A percentile compares a stretch with the other conserved stretches of the same genome.
These are phyloP conservation scores for Xylaria grammica DNA, from an alignment of 495 filamentous ascomycete species.

Conservation along the genomic window DNA sequence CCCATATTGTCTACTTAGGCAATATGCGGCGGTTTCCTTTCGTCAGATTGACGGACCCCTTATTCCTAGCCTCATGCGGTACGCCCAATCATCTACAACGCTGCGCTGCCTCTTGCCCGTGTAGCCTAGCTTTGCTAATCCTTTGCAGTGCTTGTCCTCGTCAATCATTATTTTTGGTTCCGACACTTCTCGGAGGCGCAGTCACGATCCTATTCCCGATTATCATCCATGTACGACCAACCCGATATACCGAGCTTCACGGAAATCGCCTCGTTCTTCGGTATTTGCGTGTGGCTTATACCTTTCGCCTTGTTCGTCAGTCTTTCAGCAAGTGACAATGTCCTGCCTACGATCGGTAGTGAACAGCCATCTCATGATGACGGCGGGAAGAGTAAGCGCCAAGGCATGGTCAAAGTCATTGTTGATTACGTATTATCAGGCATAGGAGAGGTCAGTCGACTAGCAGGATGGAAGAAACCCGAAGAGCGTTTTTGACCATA, in stretches of 20 bases:
- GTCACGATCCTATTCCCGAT: conserved; percentile 48
- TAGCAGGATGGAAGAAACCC: conserved; percentile 67
- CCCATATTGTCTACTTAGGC: conserved; percentile 85
- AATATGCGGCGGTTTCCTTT: conserved; percentile 88
- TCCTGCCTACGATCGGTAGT: conserved; percentile 80
- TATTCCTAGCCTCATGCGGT: conserved; percentile 88
- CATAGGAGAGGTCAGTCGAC: conserved; percentile 72
- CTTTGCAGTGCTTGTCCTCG: conserved; percentile 70
- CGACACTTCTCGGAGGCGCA: conserved; percentile 79
- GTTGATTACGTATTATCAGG: conserved; percentile 78
- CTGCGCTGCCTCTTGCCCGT: background rate
- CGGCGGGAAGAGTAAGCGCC: conserved; percentile 63
- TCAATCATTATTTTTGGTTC: conserved; percentile 99
- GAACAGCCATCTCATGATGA: conserved; percentile 48
- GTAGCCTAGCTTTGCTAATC: conserved; percentile 22
- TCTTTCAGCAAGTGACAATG: conserved; percentile 90
- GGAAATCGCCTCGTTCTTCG: conserved; percentile 95
- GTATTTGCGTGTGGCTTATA: conserved; percentile 94
- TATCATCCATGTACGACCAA: conserved; percentile 63
- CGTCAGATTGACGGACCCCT: conserved; percentile 85
- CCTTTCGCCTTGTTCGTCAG: conserved; percentile 95
- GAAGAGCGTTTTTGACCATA: conserved; percentile 36
- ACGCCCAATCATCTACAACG: conserved; percentile 23
- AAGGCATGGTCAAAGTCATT: conserved; percentile 88
- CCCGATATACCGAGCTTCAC: conserved; percentile 81